Evolutionary conservation across 345 rosid species (phyloP).

Genomic region (Arabidopsis arenosa): DNA sequence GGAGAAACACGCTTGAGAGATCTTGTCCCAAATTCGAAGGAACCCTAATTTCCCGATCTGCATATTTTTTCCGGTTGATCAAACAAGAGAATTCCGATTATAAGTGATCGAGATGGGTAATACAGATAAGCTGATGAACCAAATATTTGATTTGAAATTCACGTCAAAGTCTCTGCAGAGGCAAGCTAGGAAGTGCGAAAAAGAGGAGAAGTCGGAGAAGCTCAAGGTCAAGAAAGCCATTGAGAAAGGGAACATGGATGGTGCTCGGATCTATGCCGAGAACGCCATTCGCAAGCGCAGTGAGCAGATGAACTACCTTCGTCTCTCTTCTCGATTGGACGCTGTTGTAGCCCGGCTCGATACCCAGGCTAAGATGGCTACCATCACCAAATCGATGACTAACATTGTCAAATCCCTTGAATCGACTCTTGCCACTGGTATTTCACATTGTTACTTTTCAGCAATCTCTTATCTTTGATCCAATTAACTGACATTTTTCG

Average conservation of each 20-base stretch:
- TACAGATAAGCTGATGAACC: conserved; percentile 87
- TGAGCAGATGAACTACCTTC: conserved; percentile 96
- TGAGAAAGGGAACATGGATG: conserved; percentile 97
- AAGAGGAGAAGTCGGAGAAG: conserved; percentile 90
- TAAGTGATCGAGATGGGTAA: conserved; percentile 60
- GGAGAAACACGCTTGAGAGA: conserved; percentile 24
- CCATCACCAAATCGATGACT: conserved; percentile 82
- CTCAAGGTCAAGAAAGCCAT: conserved; percentile 93
- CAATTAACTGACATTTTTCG: background rate
- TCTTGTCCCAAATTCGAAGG: conserved; percentile 20
- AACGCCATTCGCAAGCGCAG: conserved; percentile 85
- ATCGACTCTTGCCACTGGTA: conserved; percentile 82
- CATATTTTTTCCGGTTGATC: background rate
- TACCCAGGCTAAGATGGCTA: conserved; percentile 93
- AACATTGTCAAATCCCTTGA: conserved; percentile 89
- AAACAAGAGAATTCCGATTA: background rate
- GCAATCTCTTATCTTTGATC: background rate
- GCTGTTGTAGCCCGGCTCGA: conserved; percentile 93
- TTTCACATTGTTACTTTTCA: background rate
- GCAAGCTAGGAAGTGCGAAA: conserved; percentile 87
- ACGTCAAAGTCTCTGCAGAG: conserved; percentile 89
- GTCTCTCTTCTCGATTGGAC: conserved; percentile 83
- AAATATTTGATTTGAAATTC: conserved; percentile 89
- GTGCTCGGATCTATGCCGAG: conserved; percentile 94
- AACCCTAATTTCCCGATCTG: conserved; percentile 29